Evolutionary conservation across 2,329 filamentous ascomycete species (phyloP).

Genomic region (Trichoderma afroharzianum): DNA sequence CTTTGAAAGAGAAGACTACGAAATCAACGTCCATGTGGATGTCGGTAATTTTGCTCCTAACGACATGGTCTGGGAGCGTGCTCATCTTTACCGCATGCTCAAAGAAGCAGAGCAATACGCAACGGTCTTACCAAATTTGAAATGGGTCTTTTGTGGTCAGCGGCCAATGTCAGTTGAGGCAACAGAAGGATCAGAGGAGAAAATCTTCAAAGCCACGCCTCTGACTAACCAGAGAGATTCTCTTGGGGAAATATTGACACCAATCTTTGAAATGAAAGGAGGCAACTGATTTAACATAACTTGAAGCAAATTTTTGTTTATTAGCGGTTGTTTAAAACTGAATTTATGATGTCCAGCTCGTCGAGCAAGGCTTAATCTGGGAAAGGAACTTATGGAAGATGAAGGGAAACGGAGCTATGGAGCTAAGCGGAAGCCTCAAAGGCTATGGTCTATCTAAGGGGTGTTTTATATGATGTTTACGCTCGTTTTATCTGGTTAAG

Average conservation of each 20-base stretch:
- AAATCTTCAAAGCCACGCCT: neutral
- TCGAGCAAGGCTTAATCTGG: neutral
- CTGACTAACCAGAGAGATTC: neutral
- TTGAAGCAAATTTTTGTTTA: neutral
- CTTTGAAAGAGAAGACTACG: neutral
- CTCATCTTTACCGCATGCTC: conserved; percentile 2
- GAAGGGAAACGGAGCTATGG: neutral
- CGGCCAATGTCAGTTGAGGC: neutral
- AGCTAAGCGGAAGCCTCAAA: neutral
- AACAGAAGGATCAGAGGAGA: neutral
- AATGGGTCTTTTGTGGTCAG: conserved; percentile 1
- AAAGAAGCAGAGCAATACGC: neutral
- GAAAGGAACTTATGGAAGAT: neutral
- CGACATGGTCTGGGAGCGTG: neutral
- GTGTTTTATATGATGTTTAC: neutral
- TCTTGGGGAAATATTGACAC: neutral
- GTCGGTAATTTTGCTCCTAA: neutral
- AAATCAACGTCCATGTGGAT: neutral
- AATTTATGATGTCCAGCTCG: neutral
- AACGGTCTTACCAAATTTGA: neutral
- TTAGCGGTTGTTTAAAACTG: neutral
- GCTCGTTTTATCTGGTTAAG: neutral
- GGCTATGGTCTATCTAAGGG: neutral
- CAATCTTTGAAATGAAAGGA: neutral
- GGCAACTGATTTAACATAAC: neutral